Percentiles rank a stretch among this genome's conserved stretches.
These are phyloP conservation scores for Achaetomium macrosporum DNA, from an alignment of 2,329 filamentous ascomycete genomes.

Conservation along the genomic window DNA sequence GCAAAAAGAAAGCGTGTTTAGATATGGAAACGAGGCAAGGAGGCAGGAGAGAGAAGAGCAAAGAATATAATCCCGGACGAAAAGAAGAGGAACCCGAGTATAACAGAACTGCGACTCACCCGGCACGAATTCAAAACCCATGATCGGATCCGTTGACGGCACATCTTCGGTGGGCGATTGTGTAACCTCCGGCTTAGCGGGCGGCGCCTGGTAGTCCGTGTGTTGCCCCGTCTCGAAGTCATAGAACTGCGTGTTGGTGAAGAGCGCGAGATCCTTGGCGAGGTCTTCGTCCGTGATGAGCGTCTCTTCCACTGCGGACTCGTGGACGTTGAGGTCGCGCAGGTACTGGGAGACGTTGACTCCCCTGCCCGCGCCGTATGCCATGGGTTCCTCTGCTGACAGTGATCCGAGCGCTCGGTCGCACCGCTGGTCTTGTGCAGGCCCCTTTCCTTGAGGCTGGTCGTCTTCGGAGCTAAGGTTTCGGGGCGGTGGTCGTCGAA, in stretches of 20 bases:
- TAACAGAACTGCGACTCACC: conserved; percentile 34
- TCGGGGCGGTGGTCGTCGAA: neutral
- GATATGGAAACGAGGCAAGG: neutral
- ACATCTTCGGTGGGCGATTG: conserved; percentile 33
- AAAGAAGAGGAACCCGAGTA: neutral
- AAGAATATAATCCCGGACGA: conserved; percentile 4
- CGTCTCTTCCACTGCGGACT: conserved; percentile 42
- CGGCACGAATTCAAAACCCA: conserved; percentile 46
- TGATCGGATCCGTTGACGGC: conserved; percentile 35
- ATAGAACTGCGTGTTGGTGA: conserved; percentile 78
- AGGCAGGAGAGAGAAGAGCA: conserved; percentile 2
- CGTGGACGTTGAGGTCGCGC: conserved; percentile 73
- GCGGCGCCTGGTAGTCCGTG: conserved; percentile 49
- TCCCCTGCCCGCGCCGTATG: conserved; percentile 66
- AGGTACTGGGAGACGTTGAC: conserved; percentile 89
- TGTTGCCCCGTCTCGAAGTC: conserved; percentile 66
- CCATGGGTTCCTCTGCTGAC: conserved; percentile 44
- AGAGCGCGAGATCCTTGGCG: conserved; percentile 67
- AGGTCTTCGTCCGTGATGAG: conserved; percentile 64
- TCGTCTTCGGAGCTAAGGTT: neutral
- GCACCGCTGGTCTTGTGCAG: neutral
- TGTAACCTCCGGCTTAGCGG: conserved; percentile 37
- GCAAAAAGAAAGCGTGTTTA: neutral
- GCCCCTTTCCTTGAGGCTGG: neutral
- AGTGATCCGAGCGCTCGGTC: conserved; percentile 4